Evolutionary conservation across 768 basidiomycete genomes (phyloP).

Genomic region (Erythrobasidium yunnanense): DNA sequence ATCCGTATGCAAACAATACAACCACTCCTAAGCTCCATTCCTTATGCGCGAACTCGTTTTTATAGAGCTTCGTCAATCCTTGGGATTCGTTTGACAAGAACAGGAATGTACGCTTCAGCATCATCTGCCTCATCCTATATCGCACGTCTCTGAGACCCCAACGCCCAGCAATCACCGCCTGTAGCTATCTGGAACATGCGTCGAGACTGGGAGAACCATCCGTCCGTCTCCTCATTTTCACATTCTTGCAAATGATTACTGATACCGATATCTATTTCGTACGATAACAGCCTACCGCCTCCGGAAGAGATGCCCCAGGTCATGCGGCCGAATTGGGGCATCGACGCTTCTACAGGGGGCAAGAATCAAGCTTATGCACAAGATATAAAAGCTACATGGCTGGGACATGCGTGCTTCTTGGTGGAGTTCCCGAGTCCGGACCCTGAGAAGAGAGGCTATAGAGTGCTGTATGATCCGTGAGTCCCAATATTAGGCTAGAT

Average conservation of each 20-base stretch:
- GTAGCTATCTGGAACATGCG: not conserved
- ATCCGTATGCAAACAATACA: not conserved
- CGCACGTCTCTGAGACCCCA: not conserved
- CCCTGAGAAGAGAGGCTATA: slow-evolving; percentile 35
- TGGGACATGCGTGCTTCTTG: slow-evolving; percentile 42
- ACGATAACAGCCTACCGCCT: not conserved
- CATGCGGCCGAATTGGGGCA: slow-evolving; percentile 16
- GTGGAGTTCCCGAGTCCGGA: slow-evolving; percentile 40
- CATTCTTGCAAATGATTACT: not conserved
- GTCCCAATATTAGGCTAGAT: not conserved
- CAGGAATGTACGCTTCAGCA: not conserved
- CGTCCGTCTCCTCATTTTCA: not conserved
- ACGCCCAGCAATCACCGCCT: not conserved
- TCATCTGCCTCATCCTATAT: not conserved
- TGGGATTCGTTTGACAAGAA: slow-evolving; percentile 12
- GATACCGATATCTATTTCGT: not conserved
- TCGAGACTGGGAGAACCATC: not conserved
- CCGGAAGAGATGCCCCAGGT: slow-evolving; percentile 4
- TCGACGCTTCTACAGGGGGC: not conserved
- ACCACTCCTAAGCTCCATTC: not conserved
- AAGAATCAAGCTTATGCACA: not conserved
- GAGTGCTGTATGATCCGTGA: slow-evolving; percentile 42
- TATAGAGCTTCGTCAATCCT: slow-evolving; percentile 14
- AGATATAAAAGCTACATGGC: slow-evolving; percentile 27
- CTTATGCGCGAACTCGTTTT: not conserved